Evolutionary conservation across 2,329 filamentous ascomycete species (phyloP).

Genomic region (Pyrenochaeta sp.): DNA sequence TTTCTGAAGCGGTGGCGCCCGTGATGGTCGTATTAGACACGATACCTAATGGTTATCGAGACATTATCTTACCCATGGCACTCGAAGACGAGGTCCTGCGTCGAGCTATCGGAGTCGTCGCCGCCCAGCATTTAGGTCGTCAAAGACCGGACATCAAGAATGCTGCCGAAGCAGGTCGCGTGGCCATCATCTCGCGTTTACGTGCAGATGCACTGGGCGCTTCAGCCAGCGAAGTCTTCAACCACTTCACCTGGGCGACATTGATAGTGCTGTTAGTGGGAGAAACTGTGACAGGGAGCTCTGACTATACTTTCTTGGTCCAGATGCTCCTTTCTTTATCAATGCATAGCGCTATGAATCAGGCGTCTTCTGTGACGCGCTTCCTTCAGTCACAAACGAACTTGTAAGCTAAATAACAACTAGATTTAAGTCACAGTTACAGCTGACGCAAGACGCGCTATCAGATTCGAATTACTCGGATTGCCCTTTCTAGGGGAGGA

Average conservation of each 20-base stretch:
- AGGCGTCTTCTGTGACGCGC: neutral
- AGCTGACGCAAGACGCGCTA: neutral
- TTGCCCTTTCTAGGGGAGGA: slow-evolving; percentile 26
- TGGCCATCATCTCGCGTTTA: slow-evolving; percentile 49
- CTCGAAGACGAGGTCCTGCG: slow-evolving; percentile 47
- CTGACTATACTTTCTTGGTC: slow-evolving; percentile 49
- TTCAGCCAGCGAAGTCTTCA: slow-evolving; percentile 44
- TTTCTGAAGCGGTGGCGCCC: slow-evolving; percentile 49
- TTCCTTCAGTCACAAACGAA: slow-evolving; percentile 17
- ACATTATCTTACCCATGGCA: slow-evolving; percentile 53
- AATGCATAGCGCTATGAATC: neutral
- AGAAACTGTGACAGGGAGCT: slow-evolving; percentile 53
- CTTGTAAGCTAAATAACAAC: neutral
- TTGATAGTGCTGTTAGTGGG: slow-evolving; percentile 52
- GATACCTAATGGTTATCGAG: slow-evolving; percentile 50
- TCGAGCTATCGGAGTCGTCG: slow-evolving; percentile 51
- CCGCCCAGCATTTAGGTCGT: slow-evolving; percentile 51
- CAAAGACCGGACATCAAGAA: slow-evolving; percentile 40
- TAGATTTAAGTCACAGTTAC: neutral
- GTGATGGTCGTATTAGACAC: slow-evolving; percentile 54
- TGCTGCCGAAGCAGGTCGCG: slow-evolving; percentile 47
- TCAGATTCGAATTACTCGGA: slow-evolving; percentile 26
- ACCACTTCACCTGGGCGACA: slow-evolving; percentile 49
- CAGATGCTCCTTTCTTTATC: slow-evolving; percentile 49
- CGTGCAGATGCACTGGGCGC: slow-evolving; percentile 42